Percentiles rank a stretch among this genome's conserved stretches.
These are phyloP conservation scores for Nigrospora sphaerica DNA, from an alignment of 2,329 filamentous ascomycete species.

Conservation along the genomic window DNA sequence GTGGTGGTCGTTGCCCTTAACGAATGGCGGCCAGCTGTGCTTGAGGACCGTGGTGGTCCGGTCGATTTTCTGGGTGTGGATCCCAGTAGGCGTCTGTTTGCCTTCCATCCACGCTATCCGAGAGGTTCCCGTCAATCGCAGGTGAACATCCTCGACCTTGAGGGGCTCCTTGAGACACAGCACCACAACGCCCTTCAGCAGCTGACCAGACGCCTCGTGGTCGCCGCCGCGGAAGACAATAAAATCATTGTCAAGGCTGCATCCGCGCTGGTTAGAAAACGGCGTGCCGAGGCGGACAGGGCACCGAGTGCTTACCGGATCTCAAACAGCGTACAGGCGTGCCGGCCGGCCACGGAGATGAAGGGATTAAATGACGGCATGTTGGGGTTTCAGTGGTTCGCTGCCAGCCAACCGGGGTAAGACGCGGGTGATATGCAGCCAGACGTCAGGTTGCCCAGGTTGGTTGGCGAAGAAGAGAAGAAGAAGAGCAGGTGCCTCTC, in stretches of 20 bases:
- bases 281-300: neutral
- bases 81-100: constrained; percentile 43
- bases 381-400: neutral
- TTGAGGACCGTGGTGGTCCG: constrained; percentile 54
- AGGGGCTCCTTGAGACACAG: constrained; percentile 64
- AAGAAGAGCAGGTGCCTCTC: no score
- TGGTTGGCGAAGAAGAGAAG: no score
- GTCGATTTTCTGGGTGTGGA: constrained; percentile 53
- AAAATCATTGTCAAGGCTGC: constrained; percentile 69
- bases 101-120: constrained; percentile 55
- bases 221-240: constrained; percentile 71
- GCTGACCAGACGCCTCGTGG: constrained; percentile 67
- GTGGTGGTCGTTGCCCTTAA: constrained; percentile 46
- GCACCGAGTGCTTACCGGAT: constrained; percentile 19
- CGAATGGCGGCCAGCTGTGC: constrained; percentile 64
- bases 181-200: constrained; percentile 67
- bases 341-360: constrained; percentile 19
- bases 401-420: no score
- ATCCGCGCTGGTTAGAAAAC: neutral
- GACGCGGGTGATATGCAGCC: no score
- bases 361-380: constrained; percentile 26
- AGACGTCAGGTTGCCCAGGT: no score
- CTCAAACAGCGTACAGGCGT: constrained; percentile 24
- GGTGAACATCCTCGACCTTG: constrained; percentile 64
- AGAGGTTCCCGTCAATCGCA: constrained; percentile 64